Evolutionary conservation across 2,329 filamentous ascomycete species (phyloP), one percentile per base, ranked within the genome.

Genomic region (Pestalotiopsis sp.): DNA sequence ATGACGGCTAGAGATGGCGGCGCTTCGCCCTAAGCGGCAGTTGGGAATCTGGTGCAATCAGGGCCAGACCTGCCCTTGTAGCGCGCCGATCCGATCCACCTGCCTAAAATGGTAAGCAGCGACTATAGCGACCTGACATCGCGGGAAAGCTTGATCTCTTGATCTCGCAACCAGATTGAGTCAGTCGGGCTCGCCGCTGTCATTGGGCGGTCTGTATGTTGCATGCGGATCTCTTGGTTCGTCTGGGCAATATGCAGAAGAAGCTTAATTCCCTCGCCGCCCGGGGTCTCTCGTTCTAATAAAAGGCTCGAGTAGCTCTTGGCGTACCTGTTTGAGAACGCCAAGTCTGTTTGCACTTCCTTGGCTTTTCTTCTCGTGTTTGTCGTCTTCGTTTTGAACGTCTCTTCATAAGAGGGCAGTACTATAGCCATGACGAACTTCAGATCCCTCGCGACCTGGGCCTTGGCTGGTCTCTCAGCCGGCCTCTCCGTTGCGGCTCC

Each of bases 181-280:
- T 52, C 45, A 52, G 45, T 52, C n/a, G 45, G 7, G 17, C 23
- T 52, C 45, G 45, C 45, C n/a, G 45, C 45, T 1, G 3, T 20
- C 27, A 7, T 62, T 36, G 38, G 36, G 59, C 31, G 27, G 25
- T 36, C 31, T 3, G n/a, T 39, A n/a, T 17, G 38, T 39, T 23
- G 5, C 27, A 11, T 12, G 17, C 36, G 31, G 31, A 36, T 9
- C 20, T 9, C 27, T 31, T 62, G 27, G 59, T 36, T 20, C 27
- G 59, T 20, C n/a, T 36, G 31, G 31, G 31, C 31, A 36, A 36
- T 36, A 27, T 38, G 25, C 59, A 39, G 38, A 62, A 52, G 45
- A 62, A 62, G 59, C 59, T 62, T 62, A 62, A 38, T 62, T 62
- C 27, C 59, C 31, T 62, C 59, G 59, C 31, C 23, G 27, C 59